Base-by-base conservation (phyloP, 805 yeast genomes). In the Lipomyces sp. region DNA sequence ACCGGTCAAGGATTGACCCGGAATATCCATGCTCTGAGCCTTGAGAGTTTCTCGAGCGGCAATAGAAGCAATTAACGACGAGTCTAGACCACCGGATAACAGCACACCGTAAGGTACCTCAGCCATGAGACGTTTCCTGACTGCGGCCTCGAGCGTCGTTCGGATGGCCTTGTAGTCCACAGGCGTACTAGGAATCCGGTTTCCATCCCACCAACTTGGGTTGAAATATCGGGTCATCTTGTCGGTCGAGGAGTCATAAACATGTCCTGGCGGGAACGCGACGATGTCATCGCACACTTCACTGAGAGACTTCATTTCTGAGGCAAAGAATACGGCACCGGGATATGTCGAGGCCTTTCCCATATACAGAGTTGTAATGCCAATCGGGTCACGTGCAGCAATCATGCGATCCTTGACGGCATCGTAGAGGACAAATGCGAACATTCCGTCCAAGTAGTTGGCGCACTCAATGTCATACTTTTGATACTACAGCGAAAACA, bases 101-200 rank as follows among this genome's bases (percentile, higher is more conserved):
- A 95, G 83, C 57, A 95, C 99, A 82, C 99, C 99, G 80, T 91
- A 95, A 64, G 99, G 98, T 69, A 95, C 99, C 83, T 95, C 99
- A 64, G 98, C 95, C 99, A 95, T 95, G 76, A 95, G 86, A 85
- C 99, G 90, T 90, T 95, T 95, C 84, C 99, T 90, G 64, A 95
- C 99, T 59, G 99, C 92, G 81, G 89, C 82, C 80, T 95, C 99
- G 77, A 95, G 85, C 59, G 90, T 79, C 75, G 88, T 89, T 80
- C 97, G 88, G 69, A 95, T 85, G 66, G 80, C 73, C 75, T 78
- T 86, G 77, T 83, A 86, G 78, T 94, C 97, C 57, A 89, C 90
- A 55, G 88, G 91, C 66, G 85, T 84, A 53, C 88, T 78, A 73
- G 99, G 97, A 70, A 90, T 84, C 77, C 83, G 83, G 62, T 82